These are phyloP conservation scores for Lactuca sativa DNA, from an alignment of 129 eudicot species.

Conservation along the genomic window DNA sequence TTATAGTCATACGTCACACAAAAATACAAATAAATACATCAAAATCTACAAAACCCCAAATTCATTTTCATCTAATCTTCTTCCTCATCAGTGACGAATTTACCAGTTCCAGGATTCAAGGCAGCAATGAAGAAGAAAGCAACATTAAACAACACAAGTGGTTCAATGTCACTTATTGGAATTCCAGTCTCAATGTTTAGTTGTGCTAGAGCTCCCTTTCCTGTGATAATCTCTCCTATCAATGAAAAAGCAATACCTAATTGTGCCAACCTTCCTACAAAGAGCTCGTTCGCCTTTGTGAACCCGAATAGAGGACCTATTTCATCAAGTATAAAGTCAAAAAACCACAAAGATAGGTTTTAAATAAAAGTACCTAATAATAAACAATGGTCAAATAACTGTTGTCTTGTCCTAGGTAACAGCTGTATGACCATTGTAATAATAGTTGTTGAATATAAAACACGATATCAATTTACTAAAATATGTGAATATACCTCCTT, in stretches of 20 bases:
- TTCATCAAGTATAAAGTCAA: neutral
- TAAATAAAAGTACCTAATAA: neutral
- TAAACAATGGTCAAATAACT: neutral
- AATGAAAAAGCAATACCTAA: conserved; percentile 95
- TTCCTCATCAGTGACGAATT: conserved; percentile 89
- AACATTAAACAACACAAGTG: conserved; percentile 85
- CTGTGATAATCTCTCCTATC: conserved; percentile 92
- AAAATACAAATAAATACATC: conserved; percentile 25
- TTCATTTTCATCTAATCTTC: conserved; percentile 38
- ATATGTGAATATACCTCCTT: conserved; percentile 53
- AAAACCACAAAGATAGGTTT: neutral
- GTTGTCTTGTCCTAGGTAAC: neutral
- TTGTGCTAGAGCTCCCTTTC: conserved; percentile 95
- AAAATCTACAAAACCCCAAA: conserved; percentile 35
- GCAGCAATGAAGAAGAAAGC: conserved; percentile 96
- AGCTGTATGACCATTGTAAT: neutral
- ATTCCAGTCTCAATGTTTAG: conserved; percentile 93
- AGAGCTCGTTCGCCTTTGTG: conserved; percentile 94
- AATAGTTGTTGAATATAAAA: neutral
- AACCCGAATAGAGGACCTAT: conserved; percentile 94
- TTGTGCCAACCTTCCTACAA: conserved; percentile 96
- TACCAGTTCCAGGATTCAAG: conserved; percentile 94
- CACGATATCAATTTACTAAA: neutral
- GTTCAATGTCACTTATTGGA: conserved; percentile 84
- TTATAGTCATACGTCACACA: conserved; percentile 25